Conservation (phyloP, 257 asterid species). For the Solanum chiquidenum region DNA sequence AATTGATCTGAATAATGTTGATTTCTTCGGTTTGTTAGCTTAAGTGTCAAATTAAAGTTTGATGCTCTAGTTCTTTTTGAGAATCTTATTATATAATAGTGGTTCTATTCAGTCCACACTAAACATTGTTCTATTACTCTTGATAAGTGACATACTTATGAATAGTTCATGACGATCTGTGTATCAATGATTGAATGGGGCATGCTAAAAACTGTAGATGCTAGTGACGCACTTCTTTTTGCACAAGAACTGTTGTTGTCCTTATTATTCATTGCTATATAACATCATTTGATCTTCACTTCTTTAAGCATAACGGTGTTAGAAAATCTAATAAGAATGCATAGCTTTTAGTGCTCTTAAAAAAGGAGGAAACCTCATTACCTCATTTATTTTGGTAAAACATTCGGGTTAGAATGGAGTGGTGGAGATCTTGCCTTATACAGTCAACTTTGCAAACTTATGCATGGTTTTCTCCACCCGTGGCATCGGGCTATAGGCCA, state of each 20-base stretch:
- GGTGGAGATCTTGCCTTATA: neutral
- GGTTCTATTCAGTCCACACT: neutral
- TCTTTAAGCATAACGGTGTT: neutral
- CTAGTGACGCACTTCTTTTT: neutral
- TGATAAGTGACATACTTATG: neutral
- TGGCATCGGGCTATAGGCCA: neutral
- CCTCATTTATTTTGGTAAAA: neutral
- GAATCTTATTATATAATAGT: neutral
- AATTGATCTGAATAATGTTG: neutral
- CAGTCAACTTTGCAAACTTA: neutral
- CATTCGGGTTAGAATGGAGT: neutral
- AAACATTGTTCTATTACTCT: neutral
- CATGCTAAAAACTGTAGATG: neutral
- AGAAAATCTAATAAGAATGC: neutral
- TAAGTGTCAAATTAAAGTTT: neutral
- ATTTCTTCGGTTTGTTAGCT: neutral
- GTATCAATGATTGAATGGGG: neutral
- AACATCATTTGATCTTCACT: neutral
- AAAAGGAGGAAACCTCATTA: neutral
- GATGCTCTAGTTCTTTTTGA: neutral
- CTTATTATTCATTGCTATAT: neutral
- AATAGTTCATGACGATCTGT: neutral
- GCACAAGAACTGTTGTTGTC: neutral
- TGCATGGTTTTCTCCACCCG: neutral
- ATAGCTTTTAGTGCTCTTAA: neutral